These are phyloP conservation scores for Arachis stenosperma DNA, from an alignment of 306 rosid genomes.

Conservation along the genomic window DNA sequence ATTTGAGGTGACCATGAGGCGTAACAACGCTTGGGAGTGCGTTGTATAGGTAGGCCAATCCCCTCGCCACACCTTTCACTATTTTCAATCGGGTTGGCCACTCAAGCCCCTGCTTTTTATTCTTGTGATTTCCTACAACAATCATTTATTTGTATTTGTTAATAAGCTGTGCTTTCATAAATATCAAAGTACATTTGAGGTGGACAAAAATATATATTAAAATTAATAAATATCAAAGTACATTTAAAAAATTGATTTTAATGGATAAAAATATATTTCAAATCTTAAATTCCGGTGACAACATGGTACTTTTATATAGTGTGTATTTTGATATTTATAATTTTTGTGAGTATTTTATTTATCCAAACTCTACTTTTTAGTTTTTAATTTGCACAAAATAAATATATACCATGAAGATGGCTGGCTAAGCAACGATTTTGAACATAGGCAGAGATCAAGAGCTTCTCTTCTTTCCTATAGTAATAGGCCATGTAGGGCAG, in stretches of 20 bases:
- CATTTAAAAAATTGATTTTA: too few relatives aligned
- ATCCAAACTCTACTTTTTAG: too few relatives aligned
- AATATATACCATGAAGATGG: conserved; percentile 72
- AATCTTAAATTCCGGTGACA: too few relatives aligned
- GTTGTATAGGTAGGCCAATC: conserved; percentile 64
- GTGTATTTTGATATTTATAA: too few relatives aligned
- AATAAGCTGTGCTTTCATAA: too few relatives aligned
- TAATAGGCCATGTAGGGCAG: conserved; percentile 78
- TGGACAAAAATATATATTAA: too few relatives aligned
- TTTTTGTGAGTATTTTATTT: too few relatives aligned
- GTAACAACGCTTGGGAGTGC: conserved; percentile 65
- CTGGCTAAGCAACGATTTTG: conserved; percentile 78
- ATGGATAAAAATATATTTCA: too few relatives aligned
- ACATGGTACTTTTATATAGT: too few relatives aligned
- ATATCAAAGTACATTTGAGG: background rate
- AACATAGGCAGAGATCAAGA: conserved; percentile 67
- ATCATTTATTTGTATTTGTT: too few relatives aligned
- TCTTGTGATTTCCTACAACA: conserved; percentile 61
- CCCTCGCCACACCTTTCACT: conserved; percentile 74
- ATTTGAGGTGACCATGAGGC: conserved; percentile 93
- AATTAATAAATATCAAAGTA: too few relatives aligned
- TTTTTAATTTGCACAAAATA: too few relatives aligned
- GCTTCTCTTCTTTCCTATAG: conserved; percentile 85
- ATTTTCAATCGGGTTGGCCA: conserved; percentile 88
- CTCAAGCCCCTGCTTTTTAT: conserved; percentile 57